Percentiles rank a stretch among this genome's conserved stretches.
Evolutionary conservation across 352 stramenopile species (phyloP).

Genomic region (Pythium inflatum): DNA sequence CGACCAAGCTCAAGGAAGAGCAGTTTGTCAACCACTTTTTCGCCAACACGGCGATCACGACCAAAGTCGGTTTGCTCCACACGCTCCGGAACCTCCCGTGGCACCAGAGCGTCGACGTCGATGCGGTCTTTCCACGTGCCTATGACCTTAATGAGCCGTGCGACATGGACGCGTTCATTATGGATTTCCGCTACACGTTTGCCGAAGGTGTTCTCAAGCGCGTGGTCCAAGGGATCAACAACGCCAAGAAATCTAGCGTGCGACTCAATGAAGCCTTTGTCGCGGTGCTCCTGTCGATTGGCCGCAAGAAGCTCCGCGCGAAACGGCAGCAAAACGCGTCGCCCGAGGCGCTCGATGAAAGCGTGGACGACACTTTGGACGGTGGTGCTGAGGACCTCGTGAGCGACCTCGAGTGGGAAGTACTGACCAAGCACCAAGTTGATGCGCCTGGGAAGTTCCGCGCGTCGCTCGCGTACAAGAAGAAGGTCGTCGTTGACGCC

Average conservation of each 20-base stretch:
- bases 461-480: constrained; percentile 58
- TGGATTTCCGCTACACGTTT: constrained; percentile 89
- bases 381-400: constrained; percentile 53
- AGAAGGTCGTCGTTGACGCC: constrained; percentile 46
- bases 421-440: constrained; percentile 53
- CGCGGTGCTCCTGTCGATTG: constrained; percentile 57
- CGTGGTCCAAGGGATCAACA: constrained; percentile 38
- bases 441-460: constrained; percentile 53
- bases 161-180: constrained; percentile 88
- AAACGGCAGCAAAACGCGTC: constrained; percentile 25
- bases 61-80: constrained; percentile 90
- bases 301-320: constrained; percentile 61
- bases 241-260: constrained; percentile 16
- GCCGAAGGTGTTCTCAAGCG: constrained; percentile 87
- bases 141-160: constrained; percentile 88
- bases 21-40: constrained; percentile 93
- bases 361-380: constrained; percentile 45
- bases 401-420: constrained; percentile 80
- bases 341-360: constrained; percentile 56
- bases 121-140: constrained; percentile 85
- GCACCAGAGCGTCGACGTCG: constrained; percentile 82
- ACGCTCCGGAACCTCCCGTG: constrained; percentile 77
- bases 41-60: constrained; percentile 91
- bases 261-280: constrained; percentile 59
- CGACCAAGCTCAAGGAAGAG: constrained; percentile 76